Conservation (phyloP, 208 protist species). For the Giardia muris region DNA sequence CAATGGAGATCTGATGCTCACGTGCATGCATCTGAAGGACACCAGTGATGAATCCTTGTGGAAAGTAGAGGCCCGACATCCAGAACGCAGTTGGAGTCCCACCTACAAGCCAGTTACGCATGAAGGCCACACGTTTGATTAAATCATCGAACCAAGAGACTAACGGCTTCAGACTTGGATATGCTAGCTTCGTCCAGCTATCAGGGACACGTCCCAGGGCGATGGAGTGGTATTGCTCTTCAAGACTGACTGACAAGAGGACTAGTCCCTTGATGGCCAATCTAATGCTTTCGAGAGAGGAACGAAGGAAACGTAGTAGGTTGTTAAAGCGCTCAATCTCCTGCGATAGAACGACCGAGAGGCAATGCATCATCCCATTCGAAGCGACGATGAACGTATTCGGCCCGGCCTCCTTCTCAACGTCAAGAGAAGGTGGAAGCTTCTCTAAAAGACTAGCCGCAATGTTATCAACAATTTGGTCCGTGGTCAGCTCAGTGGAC, state of each 20-base stretch:
- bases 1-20: conserved; percentile 68
- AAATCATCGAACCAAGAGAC: conserved; percentile 75
- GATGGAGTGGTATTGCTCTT: conserved; percentile 68
- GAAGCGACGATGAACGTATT: neutral
- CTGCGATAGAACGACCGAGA: conserved; percentile 47
- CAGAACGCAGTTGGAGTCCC: conserved; percentile 71
- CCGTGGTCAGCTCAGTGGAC: conserved; percentile 40
- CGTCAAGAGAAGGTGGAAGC: neutral
- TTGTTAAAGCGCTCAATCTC: conserved; percentile 85
- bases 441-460: neutral
- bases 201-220: conserved; percentile 74
- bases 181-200: conserved; percentile 66
- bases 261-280: conserved; percentile 80
- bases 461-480: neutral
- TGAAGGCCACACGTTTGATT: conserved; percentile 64
- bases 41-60: conserved; percentile 90
- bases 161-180: conserved; percentile 77
- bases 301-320: conserved; percentile 63
- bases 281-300: conserved; percentile 74
- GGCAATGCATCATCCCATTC: neutral
- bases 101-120: conserved; percentile 68
- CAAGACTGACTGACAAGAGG: conserved; percentile 82
- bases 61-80: conserved; percentile 92
- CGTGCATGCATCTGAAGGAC: conserved; percentile 83
- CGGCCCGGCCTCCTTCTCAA: neutral